These are phyloP conservation scores for Phytopythium litorale DNA, from an alignment of 352 stramenopile species.

Conservation along the genomic window DNA sequence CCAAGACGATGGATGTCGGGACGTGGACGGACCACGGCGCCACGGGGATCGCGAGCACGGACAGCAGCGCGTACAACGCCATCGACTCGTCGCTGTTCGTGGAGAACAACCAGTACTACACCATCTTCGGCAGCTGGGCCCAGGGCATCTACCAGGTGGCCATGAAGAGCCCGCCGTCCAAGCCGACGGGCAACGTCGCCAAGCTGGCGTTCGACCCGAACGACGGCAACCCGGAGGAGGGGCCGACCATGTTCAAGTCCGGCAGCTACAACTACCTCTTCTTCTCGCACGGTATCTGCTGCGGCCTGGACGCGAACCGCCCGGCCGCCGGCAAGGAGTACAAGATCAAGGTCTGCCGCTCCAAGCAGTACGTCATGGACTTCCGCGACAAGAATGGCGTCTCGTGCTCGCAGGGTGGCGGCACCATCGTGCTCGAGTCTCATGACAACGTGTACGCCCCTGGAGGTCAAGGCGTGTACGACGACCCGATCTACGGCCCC, in stretches of 20 bases:
- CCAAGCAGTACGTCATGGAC: conserved; percentile 13
- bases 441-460: conserved; percentile 35
- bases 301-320: conserved; percentile 3
- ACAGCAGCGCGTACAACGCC: conserved; percentile 33
- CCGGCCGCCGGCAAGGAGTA: conserved; percentile 34
- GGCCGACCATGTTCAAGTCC: conserved; percentile 20
- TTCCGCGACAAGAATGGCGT: conserved; percentile 34
- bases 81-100: conserved; percentile 39
- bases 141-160: conserved; percentile 18
- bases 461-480: conserved; percentile 37
- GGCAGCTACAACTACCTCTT: conserved; percentile 30
- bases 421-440: conserved; percentile 36
- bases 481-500: conserved; percentile 32
- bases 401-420: conserved; percentile 24
- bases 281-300: conserved; percentile 25
- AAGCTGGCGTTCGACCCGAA: conserved; percentile 2
- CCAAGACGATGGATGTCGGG: conserved; percentile 33
- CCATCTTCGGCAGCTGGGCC: conserved; percentile 40
- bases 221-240: conserved; percentile 12
- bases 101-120: conserved; percentile 24
- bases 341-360: conserved; percentile 40
- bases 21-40: conserved; percentile 34
- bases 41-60: conserved; percentile 20
- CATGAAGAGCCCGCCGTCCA: conserved; percentile 22
- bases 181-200: conserved; percentile 1